Percentiles rank a stretch among this genome's conserved stretches.
These are phyloP conservation scores for Gymnopilus junonius DNA, from an alignment of 768 basidiomycete species.

Conservation along the genomic window DNA sequence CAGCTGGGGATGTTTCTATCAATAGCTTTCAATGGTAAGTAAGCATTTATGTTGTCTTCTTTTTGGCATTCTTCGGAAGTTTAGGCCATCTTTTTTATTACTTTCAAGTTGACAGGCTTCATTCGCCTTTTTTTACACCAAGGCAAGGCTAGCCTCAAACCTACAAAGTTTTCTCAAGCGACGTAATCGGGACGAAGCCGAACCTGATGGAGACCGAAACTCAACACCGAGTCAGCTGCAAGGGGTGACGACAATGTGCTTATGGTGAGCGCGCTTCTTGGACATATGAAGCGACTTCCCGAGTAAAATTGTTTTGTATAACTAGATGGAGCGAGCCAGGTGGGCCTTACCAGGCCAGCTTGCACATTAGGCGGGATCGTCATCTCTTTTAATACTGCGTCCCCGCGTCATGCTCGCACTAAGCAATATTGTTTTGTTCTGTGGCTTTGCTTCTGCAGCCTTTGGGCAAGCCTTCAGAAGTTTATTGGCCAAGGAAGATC, in stretches of 20 bases:
- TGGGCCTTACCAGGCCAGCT: not conserved
- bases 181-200: slow-evolving; percentile 11
- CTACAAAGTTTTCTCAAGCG: slow-evolving; percentile 1
- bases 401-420: not conserved
- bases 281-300: not conserved
- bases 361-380: not conserved
- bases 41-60: too few relatives aligned
- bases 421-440: not conserved
- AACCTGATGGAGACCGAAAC: slow-evolving; percentile 2
- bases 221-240: not conserved
- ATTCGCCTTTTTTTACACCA: not conserved
- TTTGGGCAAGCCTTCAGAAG: slow-evolving; percentile 12
- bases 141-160: not conserved
- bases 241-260: not conserved
- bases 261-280: not conserved
- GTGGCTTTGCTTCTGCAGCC: not conserved
- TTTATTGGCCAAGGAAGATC: slow-evolving; percentile 4
- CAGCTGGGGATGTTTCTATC: not conserved
- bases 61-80: too few relatives aligned
- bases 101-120: not conserved
- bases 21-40: not conserved
- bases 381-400: not conserved
- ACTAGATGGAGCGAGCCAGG: not conserved
- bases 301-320: not conserved
- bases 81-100: not conserved